Base-by-base conservation (phyloP, 2,329 filamentous ascomycete genomes). In the Madurella fahalii region DNA sequence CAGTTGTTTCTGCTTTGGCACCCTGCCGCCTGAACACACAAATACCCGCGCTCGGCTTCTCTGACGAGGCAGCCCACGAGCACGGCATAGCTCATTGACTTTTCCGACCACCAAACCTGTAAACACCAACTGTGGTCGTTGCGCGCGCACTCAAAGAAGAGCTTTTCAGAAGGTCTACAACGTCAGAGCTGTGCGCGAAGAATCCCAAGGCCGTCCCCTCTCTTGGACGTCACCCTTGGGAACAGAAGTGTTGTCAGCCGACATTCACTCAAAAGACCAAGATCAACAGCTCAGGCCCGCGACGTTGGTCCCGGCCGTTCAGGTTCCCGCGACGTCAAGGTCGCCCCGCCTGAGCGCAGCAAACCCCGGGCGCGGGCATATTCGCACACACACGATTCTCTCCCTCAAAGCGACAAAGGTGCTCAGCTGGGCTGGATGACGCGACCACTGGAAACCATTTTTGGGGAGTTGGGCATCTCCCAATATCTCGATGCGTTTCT, bases 401-500 rank as follows among this genome's bases (percentile, higher is more conserved):
- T 37, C n/a, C 18, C 7, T 30, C 44, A 42, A 20, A 15, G n/a
- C 37, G 40, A 52, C 45, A 25, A 42, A 42, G n/a, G 25, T 49
- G 34, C 37, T 34, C 32, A 46, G 44, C 43, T 50, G 40, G 57
- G 44, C 64, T 61, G 62, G 58, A 87, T 87, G 83, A 82, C 78
- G 78, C 73, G 72, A 61, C 79, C 83, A 69, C 76, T 94, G 65
- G 81, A 77, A 62, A 72, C 77, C 39, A 80, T 86, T 61, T 84
- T 93, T 68, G 79, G 82, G 72, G 86, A 89, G 77, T 77, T 93
- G 77, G 89, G 88, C 68, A 79, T 94, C 69, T 77, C 82, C 72
- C 87, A 91, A 72, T 93, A 94, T 73, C 80, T 89, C 56, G 78
- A 85, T 61, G 73, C 77, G 53, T 89, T 94, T 63, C 68, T 89